phyloP scores from a whole-genome alignment of 2,329 filamentous ascomycete genomes.

The Neopestalotiopsis sp. region DNA sequence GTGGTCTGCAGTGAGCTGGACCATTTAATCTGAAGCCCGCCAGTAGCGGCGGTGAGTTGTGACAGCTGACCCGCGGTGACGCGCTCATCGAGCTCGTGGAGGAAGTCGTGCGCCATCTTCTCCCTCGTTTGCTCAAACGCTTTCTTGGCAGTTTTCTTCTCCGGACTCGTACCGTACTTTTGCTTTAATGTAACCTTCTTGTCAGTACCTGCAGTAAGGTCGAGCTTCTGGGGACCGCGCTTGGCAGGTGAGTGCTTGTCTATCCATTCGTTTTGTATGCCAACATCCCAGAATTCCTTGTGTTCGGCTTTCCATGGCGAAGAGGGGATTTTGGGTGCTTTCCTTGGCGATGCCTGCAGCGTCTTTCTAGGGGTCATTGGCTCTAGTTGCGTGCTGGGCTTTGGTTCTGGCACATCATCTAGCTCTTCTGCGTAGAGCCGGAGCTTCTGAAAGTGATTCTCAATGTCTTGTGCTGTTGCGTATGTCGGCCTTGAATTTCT shows the following conservation, averaged over 20 bases:
- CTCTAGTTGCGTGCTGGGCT: conserved; percentile 22
- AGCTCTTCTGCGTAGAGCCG: conserved; percentile 31
- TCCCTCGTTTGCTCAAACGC: conserved; percentile 68
- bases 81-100: conserved; percentile 69
- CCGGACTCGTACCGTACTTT: conserved; percentile 38
- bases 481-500: neutral
- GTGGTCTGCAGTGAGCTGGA: conserved; percentile 80
- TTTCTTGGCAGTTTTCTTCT: conserved; percentile 54
- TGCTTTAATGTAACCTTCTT: conserved; percentile 33
- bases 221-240: conserved; percentile 25
- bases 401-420: conserved; percentile 18
- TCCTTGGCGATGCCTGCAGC: conserved; percentile 29
- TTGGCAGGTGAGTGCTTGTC: conserved; percentile 38
- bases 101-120: conserved; percentile 65
- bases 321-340: conserved; percentile 30
- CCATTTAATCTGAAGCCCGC: conserved; percentile 76
- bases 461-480: conserved; percentile 26
- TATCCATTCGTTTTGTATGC: conserved; percentile 38
- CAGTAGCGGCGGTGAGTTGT: conserved; percentile 63
- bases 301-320: conserved; percentile 38
- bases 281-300: conserved; percentile 39
- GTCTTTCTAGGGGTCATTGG: conserved; percentile 34
- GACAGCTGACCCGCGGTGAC: conserved; percentile 67
- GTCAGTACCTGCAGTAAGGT: conserved; percentile 28
- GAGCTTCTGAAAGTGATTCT: conserved; percentile 37